Base-by-base conservation (phyloP, 352 stramenopile genomes). In the Sclerospora graminicola region DNA sequence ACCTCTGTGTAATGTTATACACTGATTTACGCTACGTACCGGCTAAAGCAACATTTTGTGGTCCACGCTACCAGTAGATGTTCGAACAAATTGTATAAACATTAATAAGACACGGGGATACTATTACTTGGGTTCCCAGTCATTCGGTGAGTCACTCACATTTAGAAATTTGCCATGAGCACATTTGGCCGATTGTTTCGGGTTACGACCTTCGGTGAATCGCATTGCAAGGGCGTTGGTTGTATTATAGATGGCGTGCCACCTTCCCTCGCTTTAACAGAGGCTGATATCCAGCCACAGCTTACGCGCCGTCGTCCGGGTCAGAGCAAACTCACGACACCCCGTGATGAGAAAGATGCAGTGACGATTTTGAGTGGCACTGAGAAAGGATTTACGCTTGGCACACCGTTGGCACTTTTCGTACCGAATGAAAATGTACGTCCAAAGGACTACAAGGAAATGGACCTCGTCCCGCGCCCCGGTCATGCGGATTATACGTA, bases 201-300 rank as follows among this genome's bases (percentile, higher is more conserved):
- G 54, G 97, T 99, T 44, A 98, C 94, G 32, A 99, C 96, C 49
- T 99, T 97, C 66, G 96, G 96, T 23, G 96, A 99, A 76, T 98
- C 94, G 42, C 96, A 99, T 63, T 97, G 96, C 54, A 96, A 94
- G 44, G 95, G 91, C 26, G 95, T 99, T 4, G 96, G 96, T 53
- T 94, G 96, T 34, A 97, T 96, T 41, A 68, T 99, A 4, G 96
- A 99, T 63, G 95, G 95, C 27, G 97, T 96, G 49, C 96, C 96
- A 14, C 95, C 96, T n/a, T 95, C 91, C 18, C 82, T 99, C 43
- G 76, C 69, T 24, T 67, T 99, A 15, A 97, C 88, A 0, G 71
- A 95, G 34, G 89, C 91, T 16, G 94, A 98, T 48, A 96, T 99
- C 45, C 96, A 99, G 72, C 73, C 83, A 31, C 95, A 99, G 70